These are phyloP conservation scores for Lentinula raphanica DNA, from an alignment of 768 basidiomycete genomes.

Conservation along the genomic window DNA sequence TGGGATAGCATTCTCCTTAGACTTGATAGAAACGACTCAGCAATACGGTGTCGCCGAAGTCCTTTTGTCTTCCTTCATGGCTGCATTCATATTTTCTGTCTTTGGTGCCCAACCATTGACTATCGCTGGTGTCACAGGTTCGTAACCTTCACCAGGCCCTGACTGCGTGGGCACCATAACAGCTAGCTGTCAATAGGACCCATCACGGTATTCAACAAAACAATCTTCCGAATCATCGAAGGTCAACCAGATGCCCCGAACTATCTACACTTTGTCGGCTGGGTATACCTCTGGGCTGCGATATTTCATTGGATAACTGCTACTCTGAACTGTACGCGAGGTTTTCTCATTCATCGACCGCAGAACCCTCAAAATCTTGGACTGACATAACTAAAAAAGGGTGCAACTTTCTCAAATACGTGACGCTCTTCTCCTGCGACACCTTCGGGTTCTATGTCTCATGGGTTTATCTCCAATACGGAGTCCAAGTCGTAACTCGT, in stretches of 20 bases:
- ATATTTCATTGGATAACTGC: constrained; percentile 84
- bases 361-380: neutral
- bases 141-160: neutral
- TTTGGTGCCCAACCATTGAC: constrained; percentile 89
- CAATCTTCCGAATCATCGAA: constrained; percentile 72
- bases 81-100: constrained; percentile 80
- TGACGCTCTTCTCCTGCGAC: constrained; percentile 87
- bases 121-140: constrained; percentile 87
- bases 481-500: constrained; percentile 75
- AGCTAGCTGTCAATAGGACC: constrained; percentile 47
- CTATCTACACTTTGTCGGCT: constrained; percentile 85
- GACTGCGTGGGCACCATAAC: neutral
- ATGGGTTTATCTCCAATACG: constrained; percentile 87
- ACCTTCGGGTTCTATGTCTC: constrained; percentile 92
- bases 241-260: constrained; percentile 53
- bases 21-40: constrained; percentile 85
- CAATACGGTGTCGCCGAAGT: constrained; percentile 91
- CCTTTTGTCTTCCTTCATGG: constrained; percentile 79
- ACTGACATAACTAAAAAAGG: constrained; percentile 32
- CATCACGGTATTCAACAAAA: constrained; percentile 91
- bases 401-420: constrained; percentile 81
- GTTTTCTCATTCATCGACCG: neutral
- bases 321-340: constrained; percentile 59
- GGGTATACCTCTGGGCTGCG: constrained; percentile 90
- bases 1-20: constrained; percentile 87